Percentiles rank a stretch among this genome's conserved stretches.
Conservation (phyloP, 192 early-diverging fungal genomes). For the Backusella luteola region DNA sequence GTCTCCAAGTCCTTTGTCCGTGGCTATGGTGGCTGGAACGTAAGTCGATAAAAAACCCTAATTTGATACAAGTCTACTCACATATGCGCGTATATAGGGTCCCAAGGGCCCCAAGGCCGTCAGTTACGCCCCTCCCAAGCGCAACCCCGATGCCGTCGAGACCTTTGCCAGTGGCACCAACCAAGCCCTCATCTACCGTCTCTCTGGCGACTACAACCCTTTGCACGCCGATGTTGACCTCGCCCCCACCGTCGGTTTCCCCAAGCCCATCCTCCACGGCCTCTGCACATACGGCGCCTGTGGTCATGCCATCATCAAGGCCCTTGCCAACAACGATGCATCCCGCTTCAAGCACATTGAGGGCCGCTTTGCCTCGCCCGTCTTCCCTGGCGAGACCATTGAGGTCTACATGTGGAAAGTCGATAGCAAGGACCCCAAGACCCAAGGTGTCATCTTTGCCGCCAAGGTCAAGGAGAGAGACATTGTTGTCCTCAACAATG, state of each 20-base stretch:
- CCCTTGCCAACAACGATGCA: slow-evolving; percentile 52
- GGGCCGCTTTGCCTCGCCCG: slow-evolving; percentile 65
- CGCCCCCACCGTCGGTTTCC: slow-evolving; percentile 65
- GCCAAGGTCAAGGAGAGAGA: slow-evolving; percentile 57
- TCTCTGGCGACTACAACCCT: slow-evolving; percentile 79
- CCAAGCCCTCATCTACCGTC: slow-evolving; percentile 70
- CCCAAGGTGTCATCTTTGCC: slow-evolving; percentile 55
- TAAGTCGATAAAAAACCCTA: slow-evolving; percentile 21
- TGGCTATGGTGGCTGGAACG: slow-evolving; percentile 68
- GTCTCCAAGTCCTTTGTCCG: slow-evolving; percentile 62
- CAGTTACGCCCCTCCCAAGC: slow-evolving; percentile 51
- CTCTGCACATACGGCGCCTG: slow-evolving; percentile 61
- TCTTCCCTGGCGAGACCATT: slow-evolving; percentile 72
- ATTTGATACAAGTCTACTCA: neutral
- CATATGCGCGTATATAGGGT: slow-evolving; percentile 28
- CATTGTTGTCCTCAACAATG: slow-evolving; percentile 62
- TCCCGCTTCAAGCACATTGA: slow-evolving; percentile 59
- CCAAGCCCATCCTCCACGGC: slow-evolving; percentile 74
- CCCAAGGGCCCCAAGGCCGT: slow-evolving; percentile 65
- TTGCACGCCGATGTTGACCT: slow-evolving; percentile 68
- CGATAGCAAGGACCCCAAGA: slow-evolving; percentile 40
- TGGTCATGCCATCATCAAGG: slow-evolving; percentile 56
- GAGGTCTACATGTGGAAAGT: slow-evolving; percentile 71
- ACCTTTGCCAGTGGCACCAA: slow-evolving; percentile 43
- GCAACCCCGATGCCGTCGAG: slow-evolving; percentile 57